A percentile compares a stretch with the other conserved stretches of the same genome.
Conservation (phyloP, 106 monocot species). For the Dioscorea dumetorum region DNA sequence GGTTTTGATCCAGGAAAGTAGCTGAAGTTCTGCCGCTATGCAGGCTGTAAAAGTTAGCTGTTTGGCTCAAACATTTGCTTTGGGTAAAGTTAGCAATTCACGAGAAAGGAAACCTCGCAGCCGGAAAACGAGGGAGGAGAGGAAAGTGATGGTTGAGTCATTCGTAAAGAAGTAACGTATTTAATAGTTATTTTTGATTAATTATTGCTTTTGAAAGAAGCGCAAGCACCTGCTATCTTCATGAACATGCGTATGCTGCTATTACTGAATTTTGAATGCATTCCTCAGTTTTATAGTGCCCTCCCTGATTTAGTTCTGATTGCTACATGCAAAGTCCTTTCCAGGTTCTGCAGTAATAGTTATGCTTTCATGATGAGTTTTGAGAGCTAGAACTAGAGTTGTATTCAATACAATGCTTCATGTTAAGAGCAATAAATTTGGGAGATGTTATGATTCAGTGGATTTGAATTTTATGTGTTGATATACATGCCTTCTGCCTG, state of each 20-base stretch:
- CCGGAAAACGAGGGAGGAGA: conserved; percentile 47
- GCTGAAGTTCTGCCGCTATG: conserved; percentile 19
- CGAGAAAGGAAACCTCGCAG: conserved; percentile 35
- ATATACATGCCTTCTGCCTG: too few relatives aligned
- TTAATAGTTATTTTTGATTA: not conserved
- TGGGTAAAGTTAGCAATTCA: conserved; percentile 25
- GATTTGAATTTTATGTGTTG: too few relatives aligned
- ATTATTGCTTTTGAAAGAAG: not conserved
- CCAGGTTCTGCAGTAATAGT: too few relatives aligned
- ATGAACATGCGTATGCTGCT: not conserved
- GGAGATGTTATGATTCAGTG: too few relatives aligned
- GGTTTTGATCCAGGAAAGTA: not conserved
- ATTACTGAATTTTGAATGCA: not conserved
- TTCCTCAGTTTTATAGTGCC: too few relatives aligned
- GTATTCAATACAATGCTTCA: too few relatives aligned
- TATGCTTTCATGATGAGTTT: too few relatives aligned
- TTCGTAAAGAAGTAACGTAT: conserved; percentile 45
- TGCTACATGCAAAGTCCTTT: too few relatives aligned
- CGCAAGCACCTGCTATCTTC: not conserved
- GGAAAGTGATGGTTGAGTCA: conserved; percentile 49
- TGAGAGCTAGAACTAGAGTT: too few relatives aligned
- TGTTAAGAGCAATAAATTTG: too few relatives aligned
- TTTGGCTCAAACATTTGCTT: conserved; percentile 32
- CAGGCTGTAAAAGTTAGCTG: conserved; percentile 27
- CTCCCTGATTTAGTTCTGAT: too few relatives aligned